Evolutionary conservation across 1,284 basidiomycete genomes (phyloP), one percentile per base, ranked within the genome.

Genomic region (Microbotryum silenes-acaulis): DNA sequence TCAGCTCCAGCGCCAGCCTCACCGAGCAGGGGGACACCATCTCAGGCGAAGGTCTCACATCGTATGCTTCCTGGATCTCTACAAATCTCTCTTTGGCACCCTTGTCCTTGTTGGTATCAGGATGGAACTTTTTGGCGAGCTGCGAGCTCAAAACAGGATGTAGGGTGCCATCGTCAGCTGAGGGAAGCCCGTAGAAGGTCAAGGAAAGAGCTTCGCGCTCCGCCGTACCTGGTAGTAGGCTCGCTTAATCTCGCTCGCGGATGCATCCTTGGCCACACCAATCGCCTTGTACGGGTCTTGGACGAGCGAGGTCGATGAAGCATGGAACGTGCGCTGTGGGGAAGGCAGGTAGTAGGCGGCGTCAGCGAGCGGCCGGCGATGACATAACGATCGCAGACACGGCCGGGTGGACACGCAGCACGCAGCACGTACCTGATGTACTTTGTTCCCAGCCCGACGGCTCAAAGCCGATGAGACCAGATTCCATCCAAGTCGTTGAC

Each of bases 61-160:
- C 96, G 78, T 97, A 99, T 12, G 96, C 96, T 70, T 85, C 83
- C 76, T 98, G 96, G 62, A 99, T 97, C 76, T 98, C 93, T 37
- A 94, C 83, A 76, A 98, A 99, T 74, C 89, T 89, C 66, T 91
- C 89, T 72, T 91, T 88, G 0, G 94, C 91, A 54, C 81, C 81
- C 71, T 89, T 87, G 75, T 97, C 92, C 63, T 92, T 89, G 78
- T 92, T 97, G 23, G 92, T 92, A 74, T 99, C 96, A 0, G 96
- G 96, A 77, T 99, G 96, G 74, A 86, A 97, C 80, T 97, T 96
- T 65, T 96, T 89, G 33, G 96, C 96, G 67, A 99, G 86, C 89
- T 97, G 72, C 44, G 52, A 57, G 9, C 48, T 21, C 16, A 9
- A 33, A 54, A 33, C 42, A 8, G 31, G 18, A 27, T 21, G 27